Evolutionary conservation across 1,284 basidiomycete genomes (phyloP), one percentile per base, ranked within the genome.

Genomic region (Ceratobasidium papillatum): DNA sequence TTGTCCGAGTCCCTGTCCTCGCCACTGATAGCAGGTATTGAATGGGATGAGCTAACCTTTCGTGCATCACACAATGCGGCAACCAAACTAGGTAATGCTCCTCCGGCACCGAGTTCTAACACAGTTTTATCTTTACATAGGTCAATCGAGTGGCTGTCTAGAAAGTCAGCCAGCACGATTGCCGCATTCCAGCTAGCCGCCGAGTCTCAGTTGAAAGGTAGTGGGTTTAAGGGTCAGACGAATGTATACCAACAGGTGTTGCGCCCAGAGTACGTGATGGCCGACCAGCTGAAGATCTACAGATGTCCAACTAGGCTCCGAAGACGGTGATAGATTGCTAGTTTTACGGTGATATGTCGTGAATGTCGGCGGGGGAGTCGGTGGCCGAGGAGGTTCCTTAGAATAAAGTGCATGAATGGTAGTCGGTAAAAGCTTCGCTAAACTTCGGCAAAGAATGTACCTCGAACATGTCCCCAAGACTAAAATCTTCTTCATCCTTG

Each of bases 31-130:
- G 45, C 36, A 41, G 38, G 51, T 45, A n/a, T 32, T 27, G 58
- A 47, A 47, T 52, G 45, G 22, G n/a, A n/a, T 36, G 22, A 19
- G 71, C 79, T 2, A 36, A 84, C 78, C 49, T 79, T 77, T 43
- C 81, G 79, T 0, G 94, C 94, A 0, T 90, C 92, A 71, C 90
- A 90, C 47, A 91, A 86, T 0, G 86, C 88, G 0, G 90, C 84
- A 0, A 95, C 88, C 14, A 98, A 85, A 1, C 92, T 90, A 0
- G 97, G 97, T 19, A 99, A 84, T 0, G 91, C 96, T 0, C 94
- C 95, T 0, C 95, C 97, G 0, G 97, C 97, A 0, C 97, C 97
- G 0, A 99, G 88, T 81, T 99, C 97, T 1, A 99, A 84, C 0
- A 98, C 90, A 34, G 81, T 83, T 72, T 83, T 84, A 17, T 80